Evolutionary conservation across 768 basidiomycete genomes (phyloP).

Genomic region (Tylopilus vinaceipallidus): DNA sequence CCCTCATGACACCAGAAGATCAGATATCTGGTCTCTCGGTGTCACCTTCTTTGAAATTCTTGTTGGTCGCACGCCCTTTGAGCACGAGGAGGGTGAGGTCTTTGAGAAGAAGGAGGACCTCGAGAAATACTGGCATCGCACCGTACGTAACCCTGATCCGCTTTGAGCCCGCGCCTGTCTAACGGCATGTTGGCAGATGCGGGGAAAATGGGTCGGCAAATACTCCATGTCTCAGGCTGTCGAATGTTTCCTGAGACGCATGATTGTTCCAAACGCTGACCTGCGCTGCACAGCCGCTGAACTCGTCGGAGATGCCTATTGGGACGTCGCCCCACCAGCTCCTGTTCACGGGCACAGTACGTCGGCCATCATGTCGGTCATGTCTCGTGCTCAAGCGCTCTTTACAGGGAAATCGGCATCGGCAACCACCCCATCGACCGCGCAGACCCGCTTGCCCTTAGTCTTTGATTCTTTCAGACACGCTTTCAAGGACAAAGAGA

Average conservation of each 20-base stretch:
- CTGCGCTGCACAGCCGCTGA: conserved; percentile 68
- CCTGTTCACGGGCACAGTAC: conserved; percentile 40
- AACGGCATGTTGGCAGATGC: conserved; percentile 42
- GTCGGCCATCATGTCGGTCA: conserved; percentile 25
- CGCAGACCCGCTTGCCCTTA: conserved; percentile 18
- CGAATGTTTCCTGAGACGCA: conserved; percentile 69
- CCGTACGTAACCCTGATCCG: conserved; percentile 43
- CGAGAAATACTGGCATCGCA: conserved; percentile 84
- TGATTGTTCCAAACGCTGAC: conserved; percentile 83
- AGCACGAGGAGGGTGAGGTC: conserved; percentile 74
- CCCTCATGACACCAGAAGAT: conserved; percentile 91
- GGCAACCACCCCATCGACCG: conserved; percentile 9
- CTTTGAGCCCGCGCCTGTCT: background rate
- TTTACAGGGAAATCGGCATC: conserved; percentile 36
- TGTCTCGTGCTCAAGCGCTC: background rate
- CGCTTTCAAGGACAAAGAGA: conserved; percentile 27
- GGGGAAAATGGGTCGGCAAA: conserved; percentile 81
- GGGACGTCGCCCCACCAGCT: conserved; percentile 40
- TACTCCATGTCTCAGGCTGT: conserved; percentile 58
- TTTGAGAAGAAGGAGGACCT: conserved; percentile 78
- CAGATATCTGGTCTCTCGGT: conserved; percentile 83
- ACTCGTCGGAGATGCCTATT: conserved; percentile 66
- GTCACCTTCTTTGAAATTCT: conserved; percentile 95
- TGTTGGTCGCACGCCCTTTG: conserved; percentile 89
- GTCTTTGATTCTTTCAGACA: conserved; percentile 20